Percentiles rank a stretch among this genome's conserved stretches.
Evolutionary conservation across 345 rosid species (phyloP).

Genomic region (Luvunga scandens): DNA sequence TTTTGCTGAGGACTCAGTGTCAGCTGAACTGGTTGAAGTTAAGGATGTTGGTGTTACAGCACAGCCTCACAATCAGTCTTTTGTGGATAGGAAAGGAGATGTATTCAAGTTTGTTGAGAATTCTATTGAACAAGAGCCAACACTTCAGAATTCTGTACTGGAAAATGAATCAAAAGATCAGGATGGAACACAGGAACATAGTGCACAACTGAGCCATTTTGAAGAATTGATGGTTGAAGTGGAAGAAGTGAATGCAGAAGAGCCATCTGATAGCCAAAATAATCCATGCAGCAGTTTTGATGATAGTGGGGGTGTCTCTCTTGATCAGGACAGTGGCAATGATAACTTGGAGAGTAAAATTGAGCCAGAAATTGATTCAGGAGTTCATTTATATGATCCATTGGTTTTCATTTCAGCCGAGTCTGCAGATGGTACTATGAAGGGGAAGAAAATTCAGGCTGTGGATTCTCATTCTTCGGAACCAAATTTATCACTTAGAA

Average conservation of each 20-base stretch:
- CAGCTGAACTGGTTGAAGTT: constrained; percentile 19
- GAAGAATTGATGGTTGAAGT: constrained; percentile 21
- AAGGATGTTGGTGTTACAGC: background rate
- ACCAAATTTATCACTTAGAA: background rate
- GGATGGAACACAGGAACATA: background rate
- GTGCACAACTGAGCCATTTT: background rate
- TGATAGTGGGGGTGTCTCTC: constrained; percentile 5
- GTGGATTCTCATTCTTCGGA: background rate
- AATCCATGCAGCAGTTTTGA: constrained; percentile 8
- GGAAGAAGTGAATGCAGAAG: constrained; percentile 10
- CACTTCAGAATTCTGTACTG: constrained; percentile 7
- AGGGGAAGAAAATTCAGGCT: constrained; percentile 7
- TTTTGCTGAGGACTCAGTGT: constrained; percentile 15
- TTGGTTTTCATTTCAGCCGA: constrained; percentile 7
- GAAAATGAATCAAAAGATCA: background rate
- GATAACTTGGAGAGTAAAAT: constrained; percentile 19
- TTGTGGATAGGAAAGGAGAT: constrained; percentile 18
- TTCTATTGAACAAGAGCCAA: constrained; percentile 20
- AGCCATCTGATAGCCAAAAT: background rate
- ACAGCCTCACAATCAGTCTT: constrained; percentile 7
- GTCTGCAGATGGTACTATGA: background rate
- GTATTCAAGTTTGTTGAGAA: constrained; percentile 11
- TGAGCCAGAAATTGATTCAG: constrained; percentile 19
- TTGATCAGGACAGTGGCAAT: constrained; percentile 6
- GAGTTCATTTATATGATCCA: constrained; percentile 11